Percentiles rank a stretch among this genome's conserved stretches.
Evolutionary conservation across 177 flowering plant genomes (phyloP).

Genomic region (Vitis hybrid): DNA sequence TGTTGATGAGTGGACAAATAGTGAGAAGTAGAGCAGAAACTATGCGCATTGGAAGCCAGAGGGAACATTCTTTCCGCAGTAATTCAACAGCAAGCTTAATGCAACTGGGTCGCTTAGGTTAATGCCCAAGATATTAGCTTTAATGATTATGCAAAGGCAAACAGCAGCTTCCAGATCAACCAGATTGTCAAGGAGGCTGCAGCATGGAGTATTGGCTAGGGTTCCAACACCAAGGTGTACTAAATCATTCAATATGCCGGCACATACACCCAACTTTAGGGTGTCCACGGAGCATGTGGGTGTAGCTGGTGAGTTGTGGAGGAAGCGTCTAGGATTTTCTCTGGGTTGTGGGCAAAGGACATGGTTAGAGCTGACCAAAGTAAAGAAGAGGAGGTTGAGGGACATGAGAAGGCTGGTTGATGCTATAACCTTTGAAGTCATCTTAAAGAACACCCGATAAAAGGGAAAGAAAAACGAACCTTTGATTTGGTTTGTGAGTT

Average conservation of each 20-base stretch:
- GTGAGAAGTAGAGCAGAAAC: no score
- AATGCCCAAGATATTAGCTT: conserved; percentile 49
- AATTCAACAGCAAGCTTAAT: conserved; percentile 47
- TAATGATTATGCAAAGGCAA: conserved; percentile 59
- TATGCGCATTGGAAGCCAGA: conserved; percentile 34
- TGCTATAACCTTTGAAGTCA: conserved; percentile 30
- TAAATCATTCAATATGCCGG: conserved; percentile 30
- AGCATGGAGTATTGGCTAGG: conserved; percentile 20
- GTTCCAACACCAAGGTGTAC: conserved; percentile 29
- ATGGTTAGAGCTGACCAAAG: conserved; percentile 26
- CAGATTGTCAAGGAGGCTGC: conserved; percentile 32
- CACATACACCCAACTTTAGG: conserved; percentile 46
- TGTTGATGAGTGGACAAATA: no score
- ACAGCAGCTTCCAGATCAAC: conserved; percentile 52
- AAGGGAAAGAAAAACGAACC: not conserved
- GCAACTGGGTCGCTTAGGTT: conserved; percentile 44
- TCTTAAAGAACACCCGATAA: not conserved
- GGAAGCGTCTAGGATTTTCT: conserved; percentile 9
- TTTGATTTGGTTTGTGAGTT: not conserved
- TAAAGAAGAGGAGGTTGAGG: conserved; percentile 40
- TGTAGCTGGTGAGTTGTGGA: not conserved
- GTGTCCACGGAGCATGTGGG: conserved; percentile 38
- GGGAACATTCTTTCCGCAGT: conserved; percentile 37
- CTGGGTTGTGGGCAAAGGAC: conserved; percentile 24
- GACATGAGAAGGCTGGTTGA: conserved; percentile 31